These are phyloP conservation scores for Vitis riparia DNA, from an alignment of 164 flowering plant species.

Conservation along the genomic window DNA sequence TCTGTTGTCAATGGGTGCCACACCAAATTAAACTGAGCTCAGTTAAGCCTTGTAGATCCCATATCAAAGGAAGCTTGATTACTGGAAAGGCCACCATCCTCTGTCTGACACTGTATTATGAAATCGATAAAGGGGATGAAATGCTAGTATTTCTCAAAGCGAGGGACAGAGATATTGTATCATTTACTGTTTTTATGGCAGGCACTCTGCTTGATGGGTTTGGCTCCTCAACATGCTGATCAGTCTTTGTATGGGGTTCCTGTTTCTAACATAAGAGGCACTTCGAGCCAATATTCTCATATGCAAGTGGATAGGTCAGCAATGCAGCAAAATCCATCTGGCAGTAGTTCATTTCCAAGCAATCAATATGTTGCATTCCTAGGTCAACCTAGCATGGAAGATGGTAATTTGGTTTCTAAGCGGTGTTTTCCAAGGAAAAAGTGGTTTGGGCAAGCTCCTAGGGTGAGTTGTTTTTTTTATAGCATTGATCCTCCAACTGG, in stretches of 20 bases:
- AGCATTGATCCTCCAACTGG: too few species aligned
- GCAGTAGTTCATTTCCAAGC: constrained; percentile 21
- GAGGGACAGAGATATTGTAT: too few species aligned
- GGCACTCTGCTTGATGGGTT: constrained; percentile 29
- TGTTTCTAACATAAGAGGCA: constrained; percentile 24
- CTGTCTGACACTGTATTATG: too few species aligned
- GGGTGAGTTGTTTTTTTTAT: not conserved
- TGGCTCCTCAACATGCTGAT: constrained; percentile 43
- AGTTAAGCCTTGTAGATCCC: too few species aligned
- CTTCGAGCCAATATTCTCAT: constrained; percentile 21
- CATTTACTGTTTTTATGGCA: constrained; percentile 1
- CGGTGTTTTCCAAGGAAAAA: constrained; percentile 23
- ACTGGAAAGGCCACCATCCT: too few species aligned
- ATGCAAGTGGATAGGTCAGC: constrained; percentile 25
- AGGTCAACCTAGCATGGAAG: constrained; percentile 25
- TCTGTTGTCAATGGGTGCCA: too few species aligned
- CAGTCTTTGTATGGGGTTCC: constrained; percentile 63
- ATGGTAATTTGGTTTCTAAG: constrained; percentile 18
- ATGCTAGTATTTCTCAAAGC: too few species aligned
- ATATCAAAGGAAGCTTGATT: too few species aligned
- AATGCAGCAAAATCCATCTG: constrained; percentile 18
- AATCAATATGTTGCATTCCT: constrained; percentile 22
- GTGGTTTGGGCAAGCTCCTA: constrained; percentile 11
- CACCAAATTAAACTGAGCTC: too few species aligned
- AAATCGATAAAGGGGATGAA: too few species aligned